phyloP scores from a whole-genome alignment of 2,329 filamentous ascomycete genomes.

The Arthrobotrys musiformis region DNA sequence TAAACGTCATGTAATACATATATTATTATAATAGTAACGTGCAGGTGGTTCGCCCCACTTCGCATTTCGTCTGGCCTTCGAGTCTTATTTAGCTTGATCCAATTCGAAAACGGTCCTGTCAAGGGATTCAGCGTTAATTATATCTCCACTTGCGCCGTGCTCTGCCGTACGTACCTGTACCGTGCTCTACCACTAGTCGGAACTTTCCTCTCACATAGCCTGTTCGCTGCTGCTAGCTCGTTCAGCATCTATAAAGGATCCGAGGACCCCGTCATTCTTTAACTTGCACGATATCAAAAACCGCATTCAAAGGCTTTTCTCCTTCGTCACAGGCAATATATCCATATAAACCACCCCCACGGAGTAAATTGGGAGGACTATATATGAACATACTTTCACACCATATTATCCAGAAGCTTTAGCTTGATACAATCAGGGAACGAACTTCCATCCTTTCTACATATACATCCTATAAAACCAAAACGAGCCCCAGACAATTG shows the following conservation, averaged over 20 bases:
- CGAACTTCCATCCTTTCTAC: conserved; percentile 4
- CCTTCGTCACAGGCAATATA: neutral
- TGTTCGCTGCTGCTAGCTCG: conserved; percentile 40
- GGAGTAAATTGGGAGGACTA: conserved; percentile 20
- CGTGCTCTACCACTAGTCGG: conserved; percentile 55
- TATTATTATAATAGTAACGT: conserved; percentile 55
- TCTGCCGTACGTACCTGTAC: conserved; percentile 53
- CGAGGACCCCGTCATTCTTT: conserved; percentile 48
- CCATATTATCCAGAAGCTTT: conserved; percentile 12
- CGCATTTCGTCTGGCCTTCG: conserved; percentile 45
- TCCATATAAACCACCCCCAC: conserved; percentile 39
- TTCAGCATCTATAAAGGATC: conserved; percentile 55
- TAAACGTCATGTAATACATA: conserved; percentile 57
- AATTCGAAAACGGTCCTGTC: conserved; percentile 55
- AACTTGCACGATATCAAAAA: conserved; percentile 38
- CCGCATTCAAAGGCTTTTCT: conserved; percentile 26
- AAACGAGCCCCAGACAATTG: neutral
- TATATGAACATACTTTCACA: conserved; percentile 19
- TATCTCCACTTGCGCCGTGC: conserved; percentile 53
- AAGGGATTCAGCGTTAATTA: conserved; percentile 56
- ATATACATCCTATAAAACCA: neutral
- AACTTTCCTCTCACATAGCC: conserved; percentile 53
- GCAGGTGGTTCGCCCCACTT: conserved; percentile 55
- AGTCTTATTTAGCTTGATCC: conserved; percentile 51
- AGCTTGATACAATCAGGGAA: neutral